Evolutionary conservation across 2,329 filamentous ascomycete genomes (phyloP).

Genomic region (Calonectria pseudoreteaudii): DNA sequence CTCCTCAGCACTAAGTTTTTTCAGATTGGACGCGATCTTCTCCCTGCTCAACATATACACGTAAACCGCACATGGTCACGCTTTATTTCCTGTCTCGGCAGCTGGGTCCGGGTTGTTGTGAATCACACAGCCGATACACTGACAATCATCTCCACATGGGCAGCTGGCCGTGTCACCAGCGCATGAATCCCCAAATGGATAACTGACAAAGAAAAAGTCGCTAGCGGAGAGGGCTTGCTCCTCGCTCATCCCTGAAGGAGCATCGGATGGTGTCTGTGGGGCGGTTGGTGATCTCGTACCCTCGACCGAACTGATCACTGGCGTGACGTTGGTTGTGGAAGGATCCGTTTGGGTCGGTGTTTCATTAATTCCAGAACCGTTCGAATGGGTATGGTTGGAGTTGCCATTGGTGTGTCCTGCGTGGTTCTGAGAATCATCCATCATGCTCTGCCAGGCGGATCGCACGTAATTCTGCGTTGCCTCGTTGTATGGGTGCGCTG

Average conservation of each 20-base stretch:
- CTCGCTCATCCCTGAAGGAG: constrained; percentile 57
- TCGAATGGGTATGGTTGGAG: constrained; percentile 37
- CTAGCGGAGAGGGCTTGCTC: constrained; percentile 63
- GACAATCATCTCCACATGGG: constrained; percentile 70
- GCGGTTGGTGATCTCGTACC: constrained; percentile 52
- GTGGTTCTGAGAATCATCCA: constrained; percentile 46
- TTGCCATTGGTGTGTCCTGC: constrained; percentile 32
- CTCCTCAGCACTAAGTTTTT: not conserved
- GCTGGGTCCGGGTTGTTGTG: constrained; percentile 52
- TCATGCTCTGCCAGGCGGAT: constrained; percentile 59
- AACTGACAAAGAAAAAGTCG: constrained; percentile 71
- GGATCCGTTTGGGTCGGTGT: constrained; percentile 32
- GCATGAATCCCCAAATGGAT: constrained; percentile 62
- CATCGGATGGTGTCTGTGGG: constrained; percentile 61
- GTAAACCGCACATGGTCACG: not conserved
- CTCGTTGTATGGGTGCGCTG: constrained; percentile 75
- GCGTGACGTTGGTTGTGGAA: constrained; percentile 30
- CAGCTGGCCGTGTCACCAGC: constrained; percentile 63
- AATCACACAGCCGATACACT: constrained; percentile 68
- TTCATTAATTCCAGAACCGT: constrained; percentile 40
- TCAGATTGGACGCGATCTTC: not conserved
- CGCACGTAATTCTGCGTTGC: constrained; percentile 67
- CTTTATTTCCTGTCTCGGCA: constrained; percentile 16
- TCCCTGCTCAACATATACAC: not conserved
- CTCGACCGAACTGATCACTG: constrained; percentile 35